Conservation (phyloP, 1,139 yeast species). For the Pichia sp. region DNA sequence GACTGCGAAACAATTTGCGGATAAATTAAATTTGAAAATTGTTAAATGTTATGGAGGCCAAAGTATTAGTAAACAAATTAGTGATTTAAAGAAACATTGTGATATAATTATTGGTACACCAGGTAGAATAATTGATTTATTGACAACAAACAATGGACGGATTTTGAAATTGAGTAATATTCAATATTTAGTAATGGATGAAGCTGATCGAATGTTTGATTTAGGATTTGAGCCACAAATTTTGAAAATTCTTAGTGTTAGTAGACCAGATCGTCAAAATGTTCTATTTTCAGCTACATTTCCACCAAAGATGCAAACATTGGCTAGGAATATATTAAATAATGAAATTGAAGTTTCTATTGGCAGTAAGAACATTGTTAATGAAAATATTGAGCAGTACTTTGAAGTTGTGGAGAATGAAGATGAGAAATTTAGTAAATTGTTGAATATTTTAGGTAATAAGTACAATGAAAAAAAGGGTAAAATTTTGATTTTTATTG, state of each 20-base stretch:
- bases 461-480: conserved; percentile 34
- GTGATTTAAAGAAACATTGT: conserved; percentile 70
- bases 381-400: conserved; percentile 69
- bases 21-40: conserved; percentile 44
- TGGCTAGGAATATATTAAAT: conserved; percentile 59
- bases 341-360: conserved; percentile 73
- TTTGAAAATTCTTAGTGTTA: conserved; percentile 66
- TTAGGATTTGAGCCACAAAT: conserved; percentile 98
- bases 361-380: conserved; percentile 80
- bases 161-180: conserved; percentile 63
- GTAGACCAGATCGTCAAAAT: conserved; percentile 87
- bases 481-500: conserved; percentile 76
- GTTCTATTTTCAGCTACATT: conserved; percentile 93
- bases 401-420: conserved; percentile 54
- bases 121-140: conserved; percentile 84
- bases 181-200: conserved; percentile 84
- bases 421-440: conserved; percentile 46
- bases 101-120: conserved; percentile 92
- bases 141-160: conserved; percentile 79
- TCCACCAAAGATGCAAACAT: conserved; percentile 68
- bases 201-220: conserved; percentile 96
- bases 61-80: conserved; percentile 74
- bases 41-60: conserved; percentile 95
- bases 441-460: conserved; percentile 50
- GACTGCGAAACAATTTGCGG: conserved; percentile 58